A percentile compares a stretch with the other conserved stretches of the same genome.
These are phyloP conservation scores for Aspergillus candidus DNA, from an alignment of 2,329 filamentous ascomycete genomes.

Conservation along the genomic window DNA sequence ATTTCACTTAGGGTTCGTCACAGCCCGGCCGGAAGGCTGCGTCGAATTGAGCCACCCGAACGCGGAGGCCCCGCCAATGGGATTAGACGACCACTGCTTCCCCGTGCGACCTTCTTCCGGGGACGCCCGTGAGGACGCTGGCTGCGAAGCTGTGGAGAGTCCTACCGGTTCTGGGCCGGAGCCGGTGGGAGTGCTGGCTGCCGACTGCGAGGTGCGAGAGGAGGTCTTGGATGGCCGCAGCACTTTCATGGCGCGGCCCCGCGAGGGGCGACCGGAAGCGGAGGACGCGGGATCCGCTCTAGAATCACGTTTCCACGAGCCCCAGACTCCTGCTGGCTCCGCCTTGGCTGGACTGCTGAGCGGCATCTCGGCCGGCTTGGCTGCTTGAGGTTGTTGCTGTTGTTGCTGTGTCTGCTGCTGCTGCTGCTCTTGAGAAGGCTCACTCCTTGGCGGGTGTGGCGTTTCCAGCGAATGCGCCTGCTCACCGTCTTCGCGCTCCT, in stretches of 20 bases:
- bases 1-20: slow-evolving; percentile 20
- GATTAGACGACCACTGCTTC: slow-evolving; percentile 63
- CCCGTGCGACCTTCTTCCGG: slow-evolving; percentile 26
- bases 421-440: slow-evolving; percentile 9
- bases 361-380: slow-evolving; percentile 25
- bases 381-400: slow-evolving; percentile 16
- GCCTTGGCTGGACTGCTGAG: slow-evolving; percentile 21
- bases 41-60: slow-evolving; percentile 79
- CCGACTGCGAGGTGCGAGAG: slow-evolving; percentile 32
- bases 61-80: slow-evolving; percentile 83
- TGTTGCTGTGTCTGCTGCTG: slow-evolving; percentile 16
- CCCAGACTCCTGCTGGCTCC: slow-evolving; percentile 57
- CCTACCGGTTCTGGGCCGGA: slow-evolving; percentile 10
- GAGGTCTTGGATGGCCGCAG: slow-evolving; percentile 66
- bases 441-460: slow-evolving; percentile 5
- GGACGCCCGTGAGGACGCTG: slow-evolving; percentile 16
- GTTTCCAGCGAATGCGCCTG: slow-evolving; percentile 12
- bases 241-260: slow-evolving; percentile 74
- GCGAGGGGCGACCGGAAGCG: slow-evolving; percentile 58
- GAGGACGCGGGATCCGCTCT: slow-evolving; percentile 26
- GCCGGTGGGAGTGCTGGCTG: slow-evolving; percentile 13
- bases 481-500: slow-evolving; percentile 19
- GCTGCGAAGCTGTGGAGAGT: slow-evolving; percentile 8
- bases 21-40: slow-evolving; percentile 16
- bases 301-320: slow-evolving; percentile 58